These are phyloP conservation scores for Cladophialophora chaetospira DNA, from an alignment of 2,329 filamentous ascomycete genomes.

Conservation along the genomic window DNA sequence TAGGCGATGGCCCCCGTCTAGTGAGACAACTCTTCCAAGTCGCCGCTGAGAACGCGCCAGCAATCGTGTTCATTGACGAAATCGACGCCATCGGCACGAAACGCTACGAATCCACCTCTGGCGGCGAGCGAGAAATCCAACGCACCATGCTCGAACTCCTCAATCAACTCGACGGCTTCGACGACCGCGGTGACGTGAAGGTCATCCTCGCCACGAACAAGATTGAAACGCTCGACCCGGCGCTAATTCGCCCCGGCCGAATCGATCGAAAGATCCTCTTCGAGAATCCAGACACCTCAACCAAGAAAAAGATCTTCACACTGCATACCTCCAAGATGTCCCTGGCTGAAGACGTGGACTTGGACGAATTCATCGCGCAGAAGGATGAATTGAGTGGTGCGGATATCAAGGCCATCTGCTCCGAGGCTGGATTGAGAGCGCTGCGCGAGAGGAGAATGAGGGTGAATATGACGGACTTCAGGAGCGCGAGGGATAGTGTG, in stretches of 20 bases:
- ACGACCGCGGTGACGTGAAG: conserved; percentile 98
- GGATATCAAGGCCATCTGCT: conserved; percentile 99
- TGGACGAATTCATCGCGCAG: conserved; percentile 97
- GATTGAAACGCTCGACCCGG: conserved; percentile 95
- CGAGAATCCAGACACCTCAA: conserved; percentile 79
- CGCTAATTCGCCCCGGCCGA: conserved; percentile 92
- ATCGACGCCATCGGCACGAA: conserved; percentile 99
- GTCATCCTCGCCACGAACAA: conserved; percentile 99
- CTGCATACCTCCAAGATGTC: conserved; percentile 99
- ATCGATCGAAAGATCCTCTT: conserved; percentile 96
- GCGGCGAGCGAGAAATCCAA: conserved; percentile 95
- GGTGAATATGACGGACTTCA: conserved; percentile 98
- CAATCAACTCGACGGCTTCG: conserved; percentile 97
- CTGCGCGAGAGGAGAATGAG: conserved; percentile 94
- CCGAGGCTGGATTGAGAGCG: conserved; percentile 91
- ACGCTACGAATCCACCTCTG: conserved; percentile 95
- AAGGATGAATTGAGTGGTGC: conserved; percentile 97
- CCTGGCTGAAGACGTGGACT: conserved; percentile 90
- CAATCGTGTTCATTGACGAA: conserved; percentile 98
- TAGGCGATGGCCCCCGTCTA: conserved; percentile 90
- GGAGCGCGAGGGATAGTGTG: conserved; percentile 86
- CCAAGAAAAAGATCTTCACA: conserved; percentile 96
- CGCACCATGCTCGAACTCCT: conserved; percentile 97
- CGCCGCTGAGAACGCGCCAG: conserved; percentile 91
- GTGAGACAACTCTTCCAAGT: conserved; percentile 91